phyloP scores from a whole-genome alignment of 176 grass and related monocot genomes.

The Cenchrus americanus region DNA sequence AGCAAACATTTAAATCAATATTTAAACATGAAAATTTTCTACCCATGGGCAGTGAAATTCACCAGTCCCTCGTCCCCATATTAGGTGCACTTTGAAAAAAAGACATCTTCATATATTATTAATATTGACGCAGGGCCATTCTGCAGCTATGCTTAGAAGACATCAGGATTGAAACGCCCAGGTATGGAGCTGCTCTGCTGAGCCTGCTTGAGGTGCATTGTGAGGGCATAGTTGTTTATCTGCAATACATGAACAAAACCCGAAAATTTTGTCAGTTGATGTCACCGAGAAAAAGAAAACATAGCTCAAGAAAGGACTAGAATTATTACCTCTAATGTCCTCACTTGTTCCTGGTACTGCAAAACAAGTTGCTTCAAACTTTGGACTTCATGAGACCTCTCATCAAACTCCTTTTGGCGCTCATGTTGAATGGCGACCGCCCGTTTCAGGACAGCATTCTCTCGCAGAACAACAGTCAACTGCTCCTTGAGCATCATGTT shows the following conservation, averaged over 20 bases:
- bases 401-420: conserved; percentile 72
- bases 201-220: conserved; percentile 84
- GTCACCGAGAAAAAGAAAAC: background rate
- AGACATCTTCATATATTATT: conserved; percentile 29
- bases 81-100: conserved; percentile 18
- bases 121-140: background rate
- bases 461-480: conserved; percentile 55
- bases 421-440: conserved; percentile 90
- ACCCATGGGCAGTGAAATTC: background rate
- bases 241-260: conserved; percentile 26
- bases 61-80: background rate
- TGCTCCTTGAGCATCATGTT: conserved; percentile 85
- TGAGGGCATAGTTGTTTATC: conserved; percentile 85
- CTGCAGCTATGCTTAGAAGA: conserved; percentile 47
- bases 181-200: conserved; percentile 80
- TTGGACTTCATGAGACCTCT: conserved; percentile 62
- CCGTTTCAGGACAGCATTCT: conserved; percentile 75
- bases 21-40: background rate
- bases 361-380: conserved; percentile 78
- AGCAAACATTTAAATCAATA: background rate
- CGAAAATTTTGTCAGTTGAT: conserved; percentile 3
- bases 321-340: conserved; percentile 70
- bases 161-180: conserved; percentile 72
- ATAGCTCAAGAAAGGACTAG: background rate
- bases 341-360: conserved; percentile 84